Evolutionary conservation across 148 eudicot species (phyloP), one percentile per base, ranked within the genome.

Genomic region (Chenopodium suecicum): DNA sequence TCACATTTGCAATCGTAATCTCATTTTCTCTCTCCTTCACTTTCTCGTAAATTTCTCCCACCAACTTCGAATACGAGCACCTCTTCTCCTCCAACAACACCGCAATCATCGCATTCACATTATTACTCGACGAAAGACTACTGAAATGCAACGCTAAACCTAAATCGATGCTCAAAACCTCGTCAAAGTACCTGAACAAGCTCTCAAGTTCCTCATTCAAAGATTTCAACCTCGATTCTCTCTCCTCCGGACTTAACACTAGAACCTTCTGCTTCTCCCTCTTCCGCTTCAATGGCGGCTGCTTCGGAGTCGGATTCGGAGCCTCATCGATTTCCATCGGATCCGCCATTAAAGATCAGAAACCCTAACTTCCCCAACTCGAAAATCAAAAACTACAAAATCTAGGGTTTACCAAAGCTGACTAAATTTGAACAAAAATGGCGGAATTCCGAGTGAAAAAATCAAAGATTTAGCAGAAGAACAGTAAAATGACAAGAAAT

Each of bases 31-130:
- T 87, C 77, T 75, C 88, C 89, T 88, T 91, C 83, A 90, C 48
- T 74, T 71, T 82, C 75, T 85, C 92, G 54, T 85, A 90, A 83
- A 96, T 85, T 78, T 83, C 90, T 16, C 74, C 84, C 0, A 89
- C 92, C 41, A 96, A 37, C 77, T 89, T 94, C 63, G 91, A 86
- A 31, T 89, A 87, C 50, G 95, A 83, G 50, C 83, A 83, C 68
- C 81, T 84, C 72, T 92, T 96, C 87, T 94, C 99, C 84, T 92
- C 99, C 84, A 96, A 72, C 83, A 92, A 79, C 80, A 88, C 72
- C 70, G 98, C 97, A 82, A 94, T 88, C 82, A 80, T 77, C 71
- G 86, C 83, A 81, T 88, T 89, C 80, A 75, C 56, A 78, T 29
- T 84, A 34, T 70, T 82, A 46, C 31, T 68, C 74, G 50, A 80